These are phyloP conservation scores for Cocos nucifera DNA, from an alignment of 176 grass and related monocot genomes.

Conservation along the genomic window DNA sequence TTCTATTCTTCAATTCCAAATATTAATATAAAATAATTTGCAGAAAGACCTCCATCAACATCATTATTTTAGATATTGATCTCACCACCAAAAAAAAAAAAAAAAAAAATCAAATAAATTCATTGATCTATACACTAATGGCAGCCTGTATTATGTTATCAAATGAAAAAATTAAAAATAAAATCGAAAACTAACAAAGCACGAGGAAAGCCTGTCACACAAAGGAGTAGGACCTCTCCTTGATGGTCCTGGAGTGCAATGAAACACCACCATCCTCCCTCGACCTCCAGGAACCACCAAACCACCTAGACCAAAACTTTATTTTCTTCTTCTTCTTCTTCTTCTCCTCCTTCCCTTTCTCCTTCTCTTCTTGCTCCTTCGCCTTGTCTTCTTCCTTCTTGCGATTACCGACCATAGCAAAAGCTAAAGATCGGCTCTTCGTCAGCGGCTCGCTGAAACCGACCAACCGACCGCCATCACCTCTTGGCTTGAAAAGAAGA, in stretches of 20 bases:
- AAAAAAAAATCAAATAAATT: too few relatives aligned
- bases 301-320: slow-evolving; percentile 62
- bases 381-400: slow-evolving; percentile 29
- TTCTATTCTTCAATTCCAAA: too few relatives aligned
- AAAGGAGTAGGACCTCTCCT: slow-evolving; percentile 17
- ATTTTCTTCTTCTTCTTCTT: slow-evolving; percentile 34
- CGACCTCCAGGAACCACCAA: slow-evolving; percentile 33
- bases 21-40: too few relatives aligned
- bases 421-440: slow-evolving; percentile 39
- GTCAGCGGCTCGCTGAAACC: slow-evolving; percentile 5
- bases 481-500: slow-evolving; percentile 25
- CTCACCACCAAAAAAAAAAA: too few relatives aligned
- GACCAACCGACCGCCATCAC: background rate
- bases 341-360: slow-evolving; percentile 6
- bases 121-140: too few relatives aligned
- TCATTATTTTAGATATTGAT: too few relatives aligned
- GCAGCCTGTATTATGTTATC: too few relatives aligned
- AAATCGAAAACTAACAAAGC: too few relatives aligned
- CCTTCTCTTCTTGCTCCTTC: slow-evolving; percentile 10
- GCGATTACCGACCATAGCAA: background rate
- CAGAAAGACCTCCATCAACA: too few relatives aligned
- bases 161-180: too few relatives aligned
- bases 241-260: slow-evolving; percentile 36
- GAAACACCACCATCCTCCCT: slow-evolving; percentile 21
- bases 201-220: too few relatives aligned